Evolutionary conservation across 2,329 filamentous ascomycete species (phyloP), one percentile per base, ranked within the genome.

Genomic region (Colletotrichum eremochloae): DNA sequence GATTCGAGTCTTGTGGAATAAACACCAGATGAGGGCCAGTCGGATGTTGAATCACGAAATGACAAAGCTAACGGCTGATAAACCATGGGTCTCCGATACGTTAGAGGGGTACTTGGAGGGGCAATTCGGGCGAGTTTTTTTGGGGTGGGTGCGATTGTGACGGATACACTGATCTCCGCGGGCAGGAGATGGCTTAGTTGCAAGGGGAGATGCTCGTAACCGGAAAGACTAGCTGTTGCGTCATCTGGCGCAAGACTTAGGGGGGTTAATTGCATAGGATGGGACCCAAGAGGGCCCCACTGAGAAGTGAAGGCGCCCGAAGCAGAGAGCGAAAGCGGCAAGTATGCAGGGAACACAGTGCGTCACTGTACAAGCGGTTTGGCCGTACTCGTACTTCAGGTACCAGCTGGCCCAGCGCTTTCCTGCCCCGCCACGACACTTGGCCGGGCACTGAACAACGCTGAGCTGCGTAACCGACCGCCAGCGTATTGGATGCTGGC

Each of bases 71-170:
- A 67, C 44, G 42, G 71, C 62, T 73, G 71, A 73, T 71, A 67
- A 73, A 73, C 68, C 67, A 63, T 58, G 18, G 57, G 62, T 73
- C 67, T 73, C 67, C 71, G 57, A 73, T 73, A 67, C 72, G 62
- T 68, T 61, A 65, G 66, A 65, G 63, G 70, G 20, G 44, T 9
- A n/a, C 62, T 57, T 68, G 72, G 72, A 73, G 69, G 72, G 63
- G 68, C 65, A 74, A 68, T 68, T 72, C 36, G 58, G 53, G 68
- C 29, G 67, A 73, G 69, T 63, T 71, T 72, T 72, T 46, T 70
- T 58, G 60, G 61, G 46, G 33, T 63, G 46, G 20, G 24, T 50
- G 42, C 65, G 60, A 60, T 38, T 36, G 2, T 57, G 18, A 40
- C 18, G 67, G 58, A 33, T 68, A 60, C 24, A 53, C 4, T n/a